Conservation (phyloP, 1,284 basidiomycete genomes). For the Leccinum colubrinum region DNA sequence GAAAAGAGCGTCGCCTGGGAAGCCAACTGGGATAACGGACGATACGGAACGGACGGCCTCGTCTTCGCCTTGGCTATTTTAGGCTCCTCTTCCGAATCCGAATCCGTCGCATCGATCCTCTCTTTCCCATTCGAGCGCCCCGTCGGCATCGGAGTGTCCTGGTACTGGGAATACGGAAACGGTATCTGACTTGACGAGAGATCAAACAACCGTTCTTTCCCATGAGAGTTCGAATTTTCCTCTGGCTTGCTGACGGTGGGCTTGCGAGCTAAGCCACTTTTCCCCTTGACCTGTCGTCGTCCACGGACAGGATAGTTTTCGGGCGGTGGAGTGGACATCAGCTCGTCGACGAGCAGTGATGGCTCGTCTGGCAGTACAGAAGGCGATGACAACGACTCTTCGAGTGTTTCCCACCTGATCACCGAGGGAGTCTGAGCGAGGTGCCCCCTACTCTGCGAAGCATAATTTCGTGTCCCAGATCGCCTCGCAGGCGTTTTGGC, state of each 20-base stretch:
- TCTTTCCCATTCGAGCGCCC: constrained; percentile 1
- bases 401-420: constrained; percentile 26
- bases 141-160: constrained; percentile 8
- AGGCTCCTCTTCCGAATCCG: constrained; percentile 33
- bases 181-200: constrained; percentile 42
- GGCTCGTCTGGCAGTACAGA: constrained; percentile 19
- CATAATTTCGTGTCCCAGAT: neutral
- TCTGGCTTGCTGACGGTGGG: neutral
- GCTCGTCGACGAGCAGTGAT: constrained; percentile 37
- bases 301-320: neutral
- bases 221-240: constrained; percentile 4
- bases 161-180: constrained; percentile 47
- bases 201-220: constrained; percentile 39
- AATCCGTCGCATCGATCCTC: constrained; percentile 9
- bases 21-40: constrained; percentile 52
- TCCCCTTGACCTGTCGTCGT: constrained; percentile 1
- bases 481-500: constrained; percentile 17
- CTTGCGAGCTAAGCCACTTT: constrained; percentile 5
- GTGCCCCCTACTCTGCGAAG: neutral
- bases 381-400: constrained; percentile 19
- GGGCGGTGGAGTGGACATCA: constrained; percentile 33
- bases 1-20: constrained; percentile 41
- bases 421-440: constrained; percentile 13
- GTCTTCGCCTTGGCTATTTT: constrained; percentile 27
- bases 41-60: constrained; percentile 34